phyloP scores from a whole-genome alignment of 176 grass and related monocot genomes.

The Triticum timopheevii region DNA sequence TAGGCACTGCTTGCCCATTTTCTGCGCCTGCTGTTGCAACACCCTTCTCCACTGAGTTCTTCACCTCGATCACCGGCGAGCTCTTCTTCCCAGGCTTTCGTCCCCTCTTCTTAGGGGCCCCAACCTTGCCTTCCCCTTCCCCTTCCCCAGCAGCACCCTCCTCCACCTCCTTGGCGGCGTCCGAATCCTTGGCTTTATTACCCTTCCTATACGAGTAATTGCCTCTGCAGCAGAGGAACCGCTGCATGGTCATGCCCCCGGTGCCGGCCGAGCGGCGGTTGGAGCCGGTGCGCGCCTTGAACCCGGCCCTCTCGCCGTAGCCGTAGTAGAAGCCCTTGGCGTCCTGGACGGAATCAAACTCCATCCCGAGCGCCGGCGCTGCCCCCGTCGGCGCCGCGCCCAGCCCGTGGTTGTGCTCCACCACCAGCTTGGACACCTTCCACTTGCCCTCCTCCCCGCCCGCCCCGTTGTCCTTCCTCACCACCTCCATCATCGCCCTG shows the following conservation, averaged over 20 bases:
- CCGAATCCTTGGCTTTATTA: conserved; percentile 24
- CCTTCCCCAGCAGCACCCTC: conserved; percentile 24
- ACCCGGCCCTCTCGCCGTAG: conserved; percentile 56
- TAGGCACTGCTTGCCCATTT: background rate
- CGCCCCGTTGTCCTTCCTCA: conserved; percentile 43
- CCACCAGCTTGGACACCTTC: conserved; percentile 65
- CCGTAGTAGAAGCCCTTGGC: conserved; percentile 75
- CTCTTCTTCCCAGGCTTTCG: conserved; percentile 23
- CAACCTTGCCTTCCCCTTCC: conserved; percentile 33
- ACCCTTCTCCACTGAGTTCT: conserved; percentile 22
- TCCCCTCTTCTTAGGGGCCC: conserved; percentile 31
- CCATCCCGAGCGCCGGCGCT: conserved; percentile 58
- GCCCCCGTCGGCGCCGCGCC: conserved; percentile 1
- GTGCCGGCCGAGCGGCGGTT: conserved; percentile 51
- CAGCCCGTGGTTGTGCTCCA: conserved; percentile 72
- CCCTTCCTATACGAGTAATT: conserved; percentile 26
- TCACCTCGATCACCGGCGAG: conserved; percentile 12
- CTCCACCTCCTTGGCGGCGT: conserved; percentile 33
- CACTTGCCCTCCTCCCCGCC: conserved; percentile 51
- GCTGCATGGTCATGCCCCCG: conserved; percentile 71
- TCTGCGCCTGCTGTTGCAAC: background rate
- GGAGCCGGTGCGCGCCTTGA: conserved; percentile 63
- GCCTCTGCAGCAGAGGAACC: conserved; percentile 76
- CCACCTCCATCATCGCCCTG: conserved; percentile 93
- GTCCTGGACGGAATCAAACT: conserved; percentile 69